Conservation (phyloP, 805 yeast species). For the Ogataea wickerhamii region DNA sequence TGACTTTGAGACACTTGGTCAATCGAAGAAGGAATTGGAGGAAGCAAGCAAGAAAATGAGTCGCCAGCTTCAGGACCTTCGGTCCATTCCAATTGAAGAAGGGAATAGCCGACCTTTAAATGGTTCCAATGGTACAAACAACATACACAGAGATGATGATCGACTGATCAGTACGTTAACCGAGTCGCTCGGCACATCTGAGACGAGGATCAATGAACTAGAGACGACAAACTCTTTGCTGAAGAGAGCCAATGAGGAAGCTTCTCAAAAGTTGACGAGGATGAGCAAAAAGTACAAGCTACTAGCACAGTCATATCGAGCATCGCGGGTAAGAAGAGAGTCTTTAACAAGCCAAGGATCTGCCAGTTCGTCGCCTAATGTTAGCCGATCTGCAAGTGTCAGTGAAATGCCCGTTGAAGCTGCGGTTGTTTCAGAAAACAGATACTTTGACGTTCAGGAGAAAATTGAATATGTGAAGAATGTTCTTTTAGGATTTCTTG, state of each 20-base stretch:
- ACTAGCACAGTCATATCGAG: constrained; percentile 55
- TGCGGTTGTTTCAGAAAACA: constrained; percentile 14
- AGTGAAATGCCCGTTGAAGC: constrained; percentile 5
- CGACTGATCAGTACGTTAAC: constrained; percentile 42
- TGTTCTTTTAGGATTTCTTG: constrained; percentile 86
- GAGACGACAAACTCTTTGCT: constrained; percentile 53
- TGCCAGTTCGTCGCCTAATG: constrained; percentile 18
- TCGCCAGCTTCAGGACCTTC: constrained; percentile 2
- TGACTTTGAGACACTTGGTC: constrained; percentile 14
- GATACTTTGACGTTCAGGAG: constrained; percentile 32
- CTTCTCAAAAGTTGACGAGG: constrained; percentile 63
- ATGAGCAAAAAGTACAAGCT: constrained; percentile 66
- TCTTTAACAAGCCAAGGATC: constrained; percentile 21
- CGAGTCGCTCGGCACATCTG: constrained; percentile 48
- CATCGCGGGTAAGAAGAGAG: constrained; percentile 27
- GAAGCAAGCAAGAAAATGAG: constrained; percentile 6
- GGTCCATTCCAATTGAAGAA: neutral
- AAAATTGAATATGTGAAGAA: constrained; percentile 81
- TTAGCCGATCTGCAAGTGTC: constrained; percentile 21
- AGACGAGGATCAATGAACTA: constrained; percentile 49
- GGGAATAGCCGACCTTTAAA: neutral
- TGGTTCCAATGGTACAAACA: neutral
- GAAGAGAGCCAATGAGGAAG: constrained; percentile 61
- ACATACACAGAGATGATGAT: neutral
- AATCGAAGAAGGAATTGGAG: constrained; percentile 8